phyloP scores from a whole-genome alignment of 2,329 filamentous ascomycete species.

The Talaromyces sp. region DNA sequence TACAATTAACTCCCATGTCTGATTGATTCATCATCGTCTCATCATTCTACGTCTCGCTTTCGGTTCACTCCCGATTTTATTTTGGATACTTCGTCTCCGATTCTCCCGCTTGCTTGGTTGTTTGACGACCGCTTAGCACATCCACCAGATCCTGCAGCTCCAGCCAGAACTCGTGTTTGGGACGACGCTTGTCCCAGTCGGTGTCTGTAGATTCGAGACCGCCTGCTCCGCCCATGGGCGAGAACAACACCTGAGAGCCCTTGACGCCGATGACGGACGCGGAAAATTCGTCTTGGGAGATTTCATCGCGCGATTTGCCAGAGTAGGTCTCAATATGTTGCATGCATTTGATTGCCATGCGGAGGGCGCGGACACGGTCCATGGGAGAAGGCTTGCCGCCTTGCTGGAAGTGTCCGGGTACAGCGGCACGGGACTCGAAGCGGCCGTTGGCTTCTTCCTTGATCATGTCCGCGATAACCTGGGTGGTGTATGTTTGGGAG shows the following conservation, averaged over 20 bases:
- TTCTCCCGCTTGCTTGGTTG: conserved; percentile 29
- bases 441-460: conserved; percentile 85
- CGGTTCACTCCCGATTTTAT: neutral
- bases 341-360: conserved; percentile 90
- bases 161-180: conserved; percentile 81
- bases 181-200: conserved; percentile 87
- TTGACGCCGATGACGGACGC: conserved; percentile 86
- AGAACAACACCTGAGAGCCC: conserved; percentile 85
- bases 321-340: conserved; percentile 81
- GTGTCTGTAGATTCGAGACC: conserved; percentile 79
- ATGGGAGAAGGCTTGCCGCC: conserved; percentile 89
- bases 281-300: conserved; percentile 69
- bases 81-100: neutral
- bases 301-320: conserved; percentile 61
- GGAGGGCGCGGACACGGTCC: conserved; percentile 88
- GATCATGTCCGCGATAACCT: conserved; percentile 93
- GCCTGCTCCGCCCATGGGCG: conserved; percentile 60
- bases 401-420: conserved; percentile 92
- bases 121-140: conserved; percentile 68
- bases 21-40: neutral
- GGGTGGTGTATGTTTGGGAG: conserved; percentile 83
- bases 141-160: conserved; percentile 76
- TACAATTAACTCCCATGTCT: neutral
- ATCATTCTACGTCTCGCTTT: neutral
- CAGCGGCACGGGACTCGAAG: conserved; percentile 88